Conservation (phyloP, 2,329 filamentous ascomycete species). For the Huntiella omanensis region DNA sequence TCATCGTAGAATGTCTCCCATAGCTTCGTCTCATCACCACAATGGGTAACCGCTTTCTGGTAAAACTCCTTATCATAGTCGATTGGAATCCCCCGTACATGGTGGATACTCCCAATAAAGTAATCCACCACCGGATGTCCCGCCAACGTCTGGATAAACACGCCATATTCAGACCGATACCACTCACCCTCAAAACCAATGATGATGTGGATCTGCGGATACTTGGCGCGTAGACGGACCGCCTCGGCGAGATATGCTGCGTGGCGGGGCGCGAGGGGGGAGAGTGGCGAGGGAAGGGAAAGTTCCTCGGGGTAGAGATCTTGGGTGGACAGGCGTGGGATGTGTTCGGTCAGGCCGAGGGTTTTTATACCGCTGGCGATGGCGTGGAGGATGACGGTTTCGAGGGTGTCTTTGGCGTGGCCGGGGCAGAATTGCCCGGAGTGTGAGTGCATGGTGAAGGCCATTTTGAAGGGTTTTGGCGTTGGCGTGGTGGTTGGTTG, state of each 20-base stretch:
- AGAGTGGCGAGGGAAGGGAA: constrained; percentile 12
- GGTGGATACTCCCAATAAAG: constrained; percentile 85
- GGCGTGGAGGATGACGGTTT: constrained; percentile 64
- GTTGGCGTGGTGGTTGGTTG: neutral
- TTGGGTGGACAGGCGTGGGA: constrained; percentile 53
- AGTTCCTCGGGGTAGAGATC: constrained; percentile 86
- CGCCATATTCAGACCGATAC: constrained; percentile 49
- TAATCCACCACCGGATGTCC: constrained; percentile 54
- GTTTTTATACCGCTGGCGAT: constrained; percentile 62
- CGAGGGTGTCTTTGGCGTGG: constrained; percentile 71
- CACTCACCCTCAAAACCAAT: constrained; percentile 90
- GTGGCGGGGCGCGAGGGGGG: constrained; percentile 25
- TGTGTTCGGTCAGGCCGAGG: constrained; percentile 86
- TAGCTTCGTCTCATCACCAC: constrained; percentile 43
- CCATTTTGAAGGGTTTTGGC: constrained; percentile 37
- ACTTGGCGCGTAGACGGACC: constrained; percentile 42
- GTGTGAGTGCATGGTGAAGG: constrained; percentile 94
- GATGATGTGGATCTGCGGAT: constrained; percentile 56
- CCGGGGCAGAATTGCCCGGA: constrained; percentile 91
- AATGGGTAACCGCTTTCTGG: constrained; percentile 30
- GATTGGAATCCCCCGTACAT: constrained; percentile 69
- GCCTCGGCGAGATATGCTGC: constrained; percentile 61
- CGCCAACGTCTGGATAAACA: constrained; percentile 41
- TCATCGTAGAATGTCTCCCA: constrained; percentile 76
- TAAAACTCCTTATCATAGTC: constrained; percentile 64